phyloP scores from a whole-genome alignment of 2,329 filamentous ascomycete genomes.

The Diaporthe sp. region DNA sequence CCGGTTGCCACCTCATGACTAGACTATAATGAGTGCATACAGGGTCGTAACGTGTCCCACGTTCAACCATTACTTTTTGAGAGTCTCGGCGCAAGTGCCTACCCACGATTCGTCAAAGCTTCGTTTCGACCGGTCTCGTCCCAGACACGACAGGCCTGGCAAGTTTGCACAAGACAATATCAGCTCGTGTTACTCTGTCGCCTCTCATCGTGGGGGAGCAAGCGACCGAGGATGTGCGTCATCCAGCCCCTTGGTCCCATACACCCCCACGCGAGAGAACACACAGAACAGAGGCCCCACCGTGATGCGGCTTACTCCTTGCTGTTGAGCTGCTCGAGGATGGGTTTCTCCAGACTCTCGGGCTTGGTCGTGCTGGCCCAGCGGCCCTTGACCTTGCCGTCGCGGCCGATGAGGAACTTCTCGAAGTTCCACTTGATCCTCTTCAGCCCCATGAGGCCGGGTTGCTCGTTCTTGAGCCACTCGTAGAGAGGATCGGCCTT shows the following conservation, averaged over 20 bases:
- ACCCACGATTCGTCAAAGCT: slow-evolving; percentile 28
- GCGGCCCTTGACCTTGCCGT: slow-evolving; percentile 86
- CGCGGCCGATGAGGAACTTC: slow-evolving; percentile 91
- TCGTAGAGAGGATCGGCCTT: slow-evolving; percentile 82
- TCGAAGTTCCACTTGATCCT: slow-evolving; percentile 99
- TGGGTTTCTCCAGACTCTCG: slow-evolving; percentile 79
- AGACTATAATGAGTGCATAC: slow-evolving; percentile 24
- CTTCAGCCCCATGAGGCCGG: slow-evolving; percentile 90
- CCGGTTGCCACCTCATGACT: slow-evolving; percentile 11
- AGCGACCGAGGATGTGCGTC: neutral
- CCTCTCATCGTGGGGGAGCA: slow-evolving; percentile 10
- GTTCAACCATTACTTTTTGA: neutral
- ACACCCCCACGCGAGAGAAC: neutral
- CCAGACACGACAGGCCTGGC: slow-evolving; percentile 31
- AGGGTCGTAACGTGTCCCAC: slow-evolving; percentile 18
- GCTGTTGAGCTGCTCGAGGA: slow-evolving; percentile 80
- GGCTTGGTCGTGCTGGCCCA: slow-evolving; percentile 94
- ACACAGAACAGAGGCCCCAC: neutral
- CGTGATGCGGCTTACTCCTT: slow-evolving; percentile 49
- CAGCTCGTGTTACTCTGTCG: slow-evolving; percentile 30
- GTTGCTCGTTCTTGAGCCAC: slow-evolving; percentile 80
- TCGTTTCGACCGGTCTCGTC: slow-evolving; percentile 27
- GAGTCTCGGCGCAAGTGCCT: slow-evolving; percentile 10
- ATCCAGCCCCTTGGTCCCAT: neutral
- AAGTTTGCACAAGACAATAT: slow-evolving; percentile 20